Percentiles rank a stretch among this genome's conserved stretches.
phyloP scores from a whole-genome alignment of 192 early-diverging fungal genomes.

The Coemansia sp. region DNA sequence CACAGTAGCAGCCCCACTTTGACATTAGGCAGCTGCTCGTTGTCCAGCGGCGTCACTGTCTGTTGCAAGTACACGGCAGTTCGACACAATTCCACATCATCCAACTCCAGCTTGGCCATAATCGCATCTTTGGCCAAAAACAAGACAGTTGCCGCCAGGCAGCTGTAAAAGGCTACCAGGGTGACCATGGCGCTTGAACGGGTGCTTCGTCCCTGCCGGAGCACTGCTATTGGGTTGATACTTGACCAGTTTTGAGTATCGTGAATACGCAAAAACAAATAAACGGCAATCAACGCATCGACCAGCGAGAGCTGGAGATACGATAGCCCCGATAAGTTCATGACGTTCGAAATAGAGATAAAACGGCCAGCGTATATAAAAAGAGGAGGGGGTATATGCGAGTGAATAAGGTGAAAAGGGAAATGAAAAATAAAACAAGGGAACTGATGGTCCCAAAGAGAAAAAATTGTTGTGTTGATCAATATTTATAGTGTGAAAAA shows the following conservation, averaged over 20 bases:
- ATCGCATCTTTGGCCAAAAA: constrained; percentile 43
- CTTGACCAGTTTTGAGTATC: constrained; percentile 32
- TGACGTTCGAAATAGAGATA: constrained; percentile 5
- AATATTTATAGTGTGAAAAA: too few species aligned
- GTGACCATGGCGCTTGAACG: constrained; percentile 22
- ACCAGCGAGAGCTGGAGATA: constrained; percentile 52
- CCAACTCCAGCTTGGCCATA: constrained; percentile 45
- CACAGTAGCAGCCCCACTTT: constrained; percentile 39
- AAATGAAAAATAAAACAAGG: neutral
- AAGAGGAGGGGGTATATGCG: constrained; percentile 6
- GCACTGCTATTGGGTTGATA: constrained; percentile 29
- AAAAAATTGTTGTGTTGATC: too few species aligned
- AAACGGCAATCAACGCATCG: constrained; percentile 37
- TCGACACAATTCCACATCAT: constrained; percentile 41
- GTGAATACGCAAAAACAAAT: constrained; percentile 35
- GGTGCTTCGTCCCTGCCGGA: constrained; percentile 20
- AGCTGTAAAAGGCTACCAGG: constrained; percentile 33
- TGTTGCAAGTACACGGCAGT: constrained; percentile 30
- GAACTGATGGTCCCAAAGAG: too few species aligned
- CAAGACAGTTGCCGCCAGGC: constrained; percentile 26
- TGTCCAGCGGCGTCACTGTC: constrained; percentile 30
- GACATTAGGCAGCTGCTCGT: constrained; percentile 24
- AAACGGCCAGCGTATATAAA: constrained; percentile 6
- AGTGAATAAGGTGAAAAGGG: constrained; percentile 11
- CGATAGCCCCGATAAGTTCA: constrained; percentile 51